Evolutionary conservation across 148 eudicot genomes (phyloP).

Genomic region (Chenopodium suecicum): DNA sequence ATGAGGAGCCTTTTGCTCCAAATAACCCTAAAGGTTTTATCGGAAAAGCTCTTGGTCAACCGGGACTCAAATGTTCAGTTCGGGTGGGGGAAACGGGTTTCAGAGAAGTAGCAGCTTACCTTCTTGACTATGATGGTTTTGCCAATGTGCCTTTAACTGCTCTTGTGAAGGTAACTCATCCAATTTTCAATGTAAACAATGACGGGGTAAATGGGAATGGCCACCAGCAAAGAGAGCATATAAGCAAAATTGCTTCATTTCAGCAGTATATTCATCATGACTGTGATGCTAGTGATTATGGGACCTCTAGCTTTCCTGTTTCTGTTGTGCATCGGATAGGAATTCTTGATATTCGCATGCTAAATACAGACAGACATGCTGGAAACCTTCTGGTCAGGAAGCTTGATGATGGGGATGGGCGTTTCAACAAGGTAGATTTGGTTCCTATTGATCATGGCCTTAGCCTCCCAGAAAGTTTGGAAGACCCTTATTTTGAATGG

Average conservation of each 20-base stretch:
- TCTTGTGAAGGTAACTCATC: conserved; percentile 84
- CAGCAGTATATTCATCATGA: conserved; percentile 89
- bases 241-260: conserved; percentile 88
- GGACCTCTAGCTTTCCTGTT: conserved; percentile 90
- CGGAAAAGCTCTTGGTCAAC: conserved; percentile 88
- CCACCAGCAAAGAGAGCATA: conserved; percentile 45
- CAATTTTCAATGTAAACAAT: conserved; percentile 71
- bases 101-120: conserved; percentile 95
- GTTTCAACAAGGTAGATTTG: conserved; percentile 83
- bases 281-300: conserved; percentile 96
- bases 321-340: conserved; percentile 89
- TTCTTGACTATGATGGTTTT: conserved; percentile 71
- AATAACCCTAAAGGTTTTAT: conserved; percentile 97
- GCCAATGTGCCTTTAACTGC: conserved; percentile 93
- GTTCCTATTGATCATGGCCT: conserved; percentile 98
- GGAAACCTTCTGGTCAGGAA: conserved; percentile 91
- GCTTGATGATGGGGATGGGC: conserved; percentile 54
- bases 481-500: conserved; percentile 99
- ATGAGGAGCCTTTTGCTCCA: conserved; percentile 98
- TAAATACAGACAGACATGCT: conserved; percentile 91
- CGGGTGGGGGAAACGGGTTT: conserved; percentile 95
- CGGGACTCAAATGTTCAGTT: conserved; percentile 85
- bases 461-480: conserved; percentile 89
- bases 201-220: conserved; percentile 55
- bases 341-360: conserved; percentile 79